A percentile compares a stretch with the other conserved stretches of the same genome.
Conservation (phyloP, 2,329 filamentous ascomycete genomes). For the Aspergillus fumigatiaffinis region DNA sequence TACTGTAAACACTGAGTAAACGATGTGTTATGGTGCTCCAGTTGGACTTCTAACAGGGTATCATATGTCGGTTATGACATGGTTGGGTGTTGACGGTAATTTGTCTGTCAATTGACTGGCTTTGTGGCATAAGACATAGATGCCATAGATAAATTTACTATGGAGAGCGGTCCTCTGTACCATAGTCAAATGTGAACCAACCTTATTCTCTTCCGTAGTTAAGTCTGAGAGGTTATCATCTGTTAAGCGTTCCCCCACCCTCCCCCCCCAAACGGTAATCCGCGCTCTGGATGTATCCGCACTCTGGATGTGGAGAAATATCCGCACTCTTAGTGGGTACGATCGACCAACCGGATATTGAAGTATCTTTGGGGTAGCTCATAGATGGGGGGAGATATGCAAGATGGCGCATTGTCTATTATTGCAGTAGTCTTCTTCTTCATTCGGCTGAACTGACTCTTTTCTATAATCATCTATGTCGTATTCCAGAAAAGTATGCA, state of each 20-base stretch:
- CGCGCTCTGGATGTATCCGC: conserved; percentile 3
- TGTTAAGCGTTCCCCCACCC: not conserved
- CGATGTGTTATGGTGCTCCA: not conserved
- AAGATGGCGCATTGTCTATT: not conserved
- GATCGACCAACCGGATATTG: not conserved
- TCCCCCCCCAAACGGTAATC: too few species aligned
- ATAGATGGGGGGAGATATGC: not conserved
- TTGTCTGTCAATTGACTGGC: not conserved
- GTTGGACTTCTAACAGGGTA: not conserved
- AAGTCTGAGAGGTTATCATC: not conserved
- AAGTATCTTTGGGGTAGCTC: not conserved
- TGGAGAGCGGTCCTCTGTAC: not conserved
- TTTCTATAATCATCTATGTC: not conserved
- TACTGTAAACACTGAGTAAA: not conserved
- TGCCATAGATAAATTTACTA: not conserved
- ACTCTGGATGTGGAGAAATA: conserved; percentile 2
- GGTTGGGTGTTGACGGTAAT: not conserved
- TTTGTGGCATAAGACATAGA: not conserved
- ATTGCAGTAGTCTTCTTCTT: not conserved
- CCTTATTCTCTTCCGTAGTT: not conserved
- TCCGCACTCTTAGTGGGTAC: not conserved
- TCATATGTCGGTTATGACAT: not conserved
- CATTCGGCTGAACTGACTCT: not conserved
- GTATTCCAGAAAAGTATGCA: not conserved
- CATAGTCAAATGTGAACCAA: not conserved